Conservation (phyloP, 345 rosid genomes). For the Trapa incisa region DNA sequence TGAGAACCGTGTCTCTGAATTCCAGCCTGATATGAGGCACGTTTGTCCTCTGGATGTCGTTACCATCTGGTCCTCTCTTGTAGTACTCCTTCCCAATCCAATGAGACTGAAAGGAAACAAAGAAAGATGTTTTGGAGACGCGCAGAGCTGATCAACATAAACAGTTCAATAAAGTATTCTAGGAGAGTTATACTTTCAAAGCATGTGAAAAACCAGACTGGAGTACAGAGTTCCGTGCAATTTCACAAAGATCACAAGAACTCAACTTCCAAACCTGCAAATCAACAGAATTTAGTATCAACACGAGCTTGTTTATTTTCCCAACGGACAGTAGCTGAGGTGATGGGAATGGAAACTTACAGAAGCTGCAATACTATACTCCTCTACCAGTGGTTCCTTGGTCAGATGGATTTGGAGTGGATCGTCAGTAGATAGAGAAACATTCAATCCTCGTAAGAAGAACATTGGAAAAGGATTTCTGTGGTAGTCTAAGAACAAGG, state of each 20-base stretch:
- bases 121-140: conserved; percentile 3
- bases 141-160: neutral
- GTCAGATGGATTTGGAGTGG: conserved; percentile 97
- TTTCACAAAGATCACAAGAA: conserved; percentile 92
- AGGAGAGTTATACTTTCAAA: conserved; percentile 43
- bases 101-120: conserved; percentile 50
- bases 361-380: conserved; percentile 98
- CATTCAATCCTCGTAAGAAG: conserved; percentile 90
- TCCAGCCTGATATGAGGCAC: conserved; percentile 95
- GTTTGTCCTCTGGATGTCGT: conserved; percentile 81
- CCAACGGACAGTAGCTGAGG: neutral
- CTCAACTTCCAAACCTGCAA: conserved; percentile 94
- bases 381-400: conserved; percentile 95
- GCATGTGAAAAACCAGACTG: conserved; percentile 99
- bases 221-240: conserved; percentile 96
- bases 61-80: conserved; percentile 92
- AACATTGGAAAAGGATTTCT: conserved; percentile 84
- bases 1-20: conserved; percentile 71
- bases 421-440: conserved; percentile 94
- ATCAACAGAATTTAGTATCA: neutral
- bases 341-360: conserved; percentile 29
- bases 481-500: conserved; percentile 91
- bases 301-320: neutral
- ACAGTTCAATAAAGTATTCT: neutral
- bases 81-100: conserved; percentile 93